Base-by-base conservation (phyloP, 345 rosid genomes). In the Anastatica hierochuntica region DNA sequence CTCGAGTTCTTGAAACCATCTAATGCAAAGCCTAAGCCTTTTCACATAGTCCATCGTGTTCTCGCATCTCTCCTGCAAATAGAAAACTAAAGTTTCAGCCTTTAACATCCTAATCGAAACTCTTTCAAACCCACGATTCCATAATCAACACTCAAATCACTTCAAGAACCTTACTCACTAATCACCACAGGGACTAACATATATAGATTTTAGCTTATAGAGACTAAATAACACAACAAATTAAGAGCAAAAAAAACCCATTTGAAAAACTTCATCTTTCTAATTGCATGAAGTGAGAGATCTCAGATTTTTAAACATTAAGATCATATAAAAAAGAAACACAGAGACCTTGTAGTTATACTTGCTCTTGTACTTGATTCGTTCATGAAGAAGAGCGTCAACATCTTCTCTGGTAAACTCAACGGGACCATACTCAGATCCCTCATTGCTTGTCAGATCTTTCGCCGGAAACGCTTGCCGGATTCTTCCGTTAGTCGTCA, bases 1-100 rank as follows among this genome's bases (percentile, higher is more conserved):
- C 77, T 92, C 98, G 7, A 83, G 83, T 56, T 92, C 96, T 78
- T 85, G 98, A 67, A 92, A 85, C 98, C 98, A 92, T 71, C 72
- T 81, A 40, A 92, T 74, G 62, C 96, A 92, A 49, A 83, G 90
- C 80, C 94, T 78, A 46, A 92, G 77, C 80, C 94, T 81, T 70
- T 75, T 85, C 6, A 92, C 84, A 67, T 92, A 92, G 53, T 88
- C 90, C 80, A 77, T 61, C 77, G 84, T 88, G 61, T 77, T 83
- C 50, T 92, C 98, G 58, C 94, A 81, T 74, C 90, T 85, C 83
- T 92, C 98, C 98, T 88, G 68, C 67, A 62, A 41, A 60, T 62
- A 17, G 23, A 10, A 14, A 26, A 3, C 20, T 17, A 43, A 39
- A 8, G 10, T 6, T 1, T 2, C 27, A 23, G 8, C 19, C 31